Evolutionary conservation across 805 yeast genomes (phyloP).

Genomic region (Kodamaea kakaduensis): DNA sequence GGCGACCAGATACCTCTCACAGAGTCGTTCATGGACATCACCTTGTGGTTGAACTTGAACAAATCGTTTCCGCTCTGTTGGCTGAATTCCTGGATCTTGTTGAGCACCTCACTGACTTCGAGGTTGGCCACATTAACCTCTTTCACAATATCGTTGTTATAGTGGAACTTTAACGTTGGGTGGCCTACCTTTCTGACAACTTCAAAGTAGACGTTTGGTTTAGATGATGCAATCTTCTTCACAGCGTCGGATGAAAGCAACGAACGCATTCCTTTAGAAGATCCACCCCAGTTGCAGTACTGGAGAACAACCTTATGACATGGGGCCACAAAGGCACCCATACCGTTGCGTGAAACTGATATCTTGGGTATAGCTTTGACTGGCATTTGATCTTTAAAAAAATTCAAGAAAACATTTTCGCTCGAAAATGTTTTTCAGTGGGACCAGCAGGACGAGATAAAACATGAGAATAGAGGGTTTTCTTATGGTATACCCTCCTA

Average conservation of each 20-base stretch:
- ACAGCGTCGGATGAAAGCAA: conserved; percentile 50
- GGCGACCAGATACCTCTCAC: conserved; percentile 99
- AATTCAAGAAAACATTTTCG: not conserved
- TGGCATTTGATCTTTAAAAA: conserved; percentile 32
- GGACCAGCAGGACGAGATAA: not conserved
- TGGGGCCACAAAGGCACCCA: conserved; percentile 68
- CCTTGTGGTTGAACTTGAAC: conserved; percentile 65
- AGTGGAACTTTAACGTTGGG: conserved; percentile 54
- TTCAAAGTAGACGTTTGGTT: conserved; percentile 70
- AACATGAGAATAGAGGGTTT: not conserved
- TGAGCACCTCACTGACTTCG: conserved; percentile 54
- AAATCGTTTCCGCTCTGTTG: conserved; percentile 68
- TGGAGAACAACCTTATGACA: conserved; percentile 73
- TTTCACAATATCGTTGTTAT: conserved; percentile 25
- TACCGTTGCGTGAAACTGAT: conserved; percentile 68
- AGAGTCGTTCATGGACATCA: conserved; percentile 71
- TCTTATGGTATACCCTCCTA: not conserved
- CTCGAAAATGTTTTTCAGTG: conserved; percentile 2
- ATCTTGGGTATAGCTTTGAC: conserved; percentile 57
- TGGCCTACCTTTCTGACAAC: conserved; percentile 74
- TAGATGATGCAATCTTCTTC: conserved; percentile 52
- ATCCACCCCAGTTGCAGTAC: conserved; percentile 95
- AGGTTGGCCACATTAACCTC: conserved; percentile 76
- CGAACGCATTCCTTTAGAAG: conserved; percentile 79
- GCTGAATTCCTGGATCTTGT: conserved; percentile 59